Evolutionary conservation across 768 basidiomycete species (phyloP).

Genomic region (Mycena kentingensis): DNA sequence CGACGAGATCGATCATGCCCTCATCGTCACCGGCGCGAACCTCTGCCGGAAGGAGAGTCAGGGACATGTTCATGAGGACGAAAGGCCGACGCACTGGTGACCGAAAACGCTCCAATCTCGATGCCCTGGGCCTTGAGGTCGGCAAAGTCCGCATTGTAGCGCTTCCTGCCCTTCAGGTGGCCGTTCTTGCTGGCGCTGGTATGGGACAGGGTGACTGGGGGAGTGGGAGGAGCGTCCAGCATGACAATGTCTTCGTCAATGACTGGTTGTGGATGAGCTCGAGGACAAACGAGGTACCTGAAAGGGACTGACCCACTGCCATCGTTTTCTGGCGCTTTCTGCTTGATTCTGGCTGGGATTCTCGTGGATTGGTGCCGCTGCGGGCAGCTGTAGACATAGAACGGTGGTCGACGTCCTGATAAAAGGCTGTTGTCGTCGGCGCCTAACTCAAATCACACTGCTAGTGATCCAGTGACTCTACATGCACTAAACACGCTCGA

Average conservation of each 20-base stretch:
- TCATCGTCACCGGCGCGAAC: slow-evolving; percentile 63
- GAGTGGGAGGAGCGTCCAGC: slow-evolving; percentile 21
- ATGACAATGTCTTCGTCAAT: slow-evolving; percentile 20
- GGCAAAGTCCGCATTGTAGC: slow-evolving; percentile 58
- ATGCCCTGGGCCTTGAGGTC: slow-evolving; percentile 45
- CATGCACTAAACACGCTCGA: too few relatives aligned
- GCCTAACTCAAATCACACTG: background rate
- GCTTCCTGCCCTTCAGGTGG: slow-evolving; percentile 56
- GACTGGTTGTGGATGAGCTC: background rate
- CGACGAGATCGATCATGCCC: slow-evolving; percentile 56
- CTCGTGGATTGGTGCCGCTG: background rate
- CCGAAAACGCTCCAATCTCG: slow-evolving; percentile 36
- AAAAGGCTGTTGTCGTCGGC: too few relatives aligned
- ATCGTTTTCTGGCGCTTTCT: slow-evolving; percentile 14
- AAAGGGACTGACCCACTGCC: slow-evolving; percentile 9
- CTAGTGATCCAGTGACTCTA: background rate
- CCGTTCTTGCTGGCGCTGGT: slow-evolving; percentile 35
- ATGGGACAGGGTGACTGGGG: slow-evolving; percentile 10
- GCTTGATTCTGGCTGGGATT: slow-evolving; percentile 6
- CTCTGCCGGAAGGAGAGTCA: slow-evolving; percentile 34
- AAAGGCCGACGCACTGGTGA: slow-evolving; percentile 41
- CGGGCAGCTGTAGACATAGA: background rate
- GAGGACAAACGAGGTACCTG: background rate
- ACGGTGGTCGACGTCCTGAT: background rate
- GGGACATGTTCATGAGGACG: background rate